Evolutionary conservation across 1,139 yeast genomes (phyloP).

Genomic region (Pichia norvegensis): DNA sequence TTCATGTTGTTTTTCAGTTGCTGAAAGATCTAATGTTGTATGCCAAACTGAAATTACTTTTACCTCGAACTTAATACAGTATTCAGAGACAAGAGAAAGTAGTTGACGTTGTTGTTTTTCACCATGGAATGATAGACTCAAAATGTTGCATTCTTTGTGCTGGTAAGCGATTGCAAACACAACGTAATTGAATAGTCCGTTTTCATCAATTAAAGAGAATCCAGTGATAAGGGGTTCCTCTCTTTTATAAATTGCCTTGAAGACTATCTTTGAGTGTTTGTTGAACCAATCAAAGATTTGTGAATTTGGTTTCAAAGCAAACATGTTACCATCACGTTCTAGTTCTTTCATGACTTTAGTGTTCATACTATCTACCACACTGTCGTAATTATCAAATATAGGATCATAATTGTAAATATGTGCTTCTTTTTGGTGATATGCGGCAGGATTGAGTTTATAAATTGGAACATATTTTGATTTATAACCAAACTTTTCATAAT

Average conservation of each 20-base stretch:
- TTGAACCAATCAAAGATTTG: conserved; percentile 19
- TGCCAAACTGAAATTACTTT: conserved; percentile 1
- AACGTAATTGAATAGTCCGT: conserved; percentile 1
- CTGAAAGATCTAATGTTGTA: neutral
- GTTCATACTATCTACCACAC: neutral
- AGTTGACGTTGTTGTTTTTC: neutral
- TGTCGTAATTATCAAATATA: conserved; percentile 1
- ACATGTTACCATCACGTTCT: neutral
- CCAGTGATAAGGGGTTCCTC: neutral
- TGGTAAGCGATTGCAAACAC: conserved; percentile 5
- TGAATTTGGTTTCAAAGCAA: conserved; percentile 14
- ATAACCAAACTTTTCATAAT: conserved; percentile 29
- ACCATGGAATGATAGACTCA: neutral
- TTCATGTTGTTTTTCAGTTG: neutral
- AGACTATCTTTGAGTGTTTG: conserved; percentile 13
- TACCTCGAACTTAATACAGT: conserved; percentile 1
- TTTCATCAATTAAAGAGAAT: neutral
- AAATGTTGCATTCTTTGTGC: conserved; percentile 2
- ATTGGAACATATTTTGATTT: conserved; percentile 16
- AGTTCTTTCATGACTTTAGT: no score
- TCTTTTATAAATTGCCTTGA: neutral
- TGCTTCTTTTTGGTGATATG: neutral
- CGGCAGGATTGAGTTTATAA: conserved; percentile 1
- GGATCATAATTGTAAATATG: neutral
- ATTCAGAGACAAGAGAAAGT: conserved; percentile 1